Base-by-base conservation (phyloP, 2,329 filamentous ascomycete genomes). In the Bipolaris victoriae region DNA sequence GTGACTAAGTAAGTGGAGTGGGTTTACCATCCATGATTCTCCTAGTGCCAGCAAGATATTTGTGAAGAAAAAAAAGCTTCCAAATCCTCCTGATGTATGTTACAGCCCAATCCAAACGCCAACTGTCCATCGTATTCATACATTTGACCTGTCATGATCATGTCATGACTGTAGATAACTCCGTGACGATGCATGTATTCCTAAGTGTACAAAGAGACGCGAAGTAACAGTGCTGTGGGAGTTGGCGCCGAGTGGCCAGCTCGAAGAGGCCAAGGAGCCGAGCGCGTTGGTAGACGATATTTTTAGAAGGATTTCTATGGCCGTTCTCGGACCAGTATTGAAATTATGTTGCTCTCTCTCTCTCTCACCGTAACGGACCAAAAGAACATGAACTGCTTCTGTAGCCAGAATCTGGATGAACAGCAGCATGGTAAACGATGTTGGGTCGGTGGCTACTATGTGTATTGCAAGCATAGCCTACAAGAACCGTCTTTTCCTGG, bases 401-500 rank as follows among this genome's bases (percentile, higher is more conserved):
- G 56, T 72, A 73, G 36, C 68, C 73, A 45, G 66, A 71, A 49
- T 73, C 72, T 31, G 70, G 64, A 18, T 68, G 65, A 10, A 70
- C 59, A 31, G 63, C 64, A 20, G 60, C 50, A 44, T 59, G 51
- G 45, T 68, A 67, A 40, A 41, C 40, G 24, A 57, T 45, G 47
- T 69, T 62, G 18, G 72, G 58, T 33, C 73, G 67, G 47, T 69
- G 64, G 59, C 59, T 72, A 49, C 69, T 74, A 73, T 91, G 89
- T 24, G 74, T 76, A 44, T 80, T 76, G 78, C 92, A 97, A 50
- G 89, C 84, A 72, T 95, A 95, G 49, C 92, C 93, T 22, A 97
- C 92, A 18, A 91, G 82, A 49, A 97, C 90, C 6, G 86, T 90
- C 73, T 89, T 88, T 70, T 90, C 88, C 65, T 91, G 86, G 55